These are phyloP conservation scores for Platanus orientalis DNA, from an alignment of 164 flowering plant genomes.

Conservation along the genomic window DNA sequence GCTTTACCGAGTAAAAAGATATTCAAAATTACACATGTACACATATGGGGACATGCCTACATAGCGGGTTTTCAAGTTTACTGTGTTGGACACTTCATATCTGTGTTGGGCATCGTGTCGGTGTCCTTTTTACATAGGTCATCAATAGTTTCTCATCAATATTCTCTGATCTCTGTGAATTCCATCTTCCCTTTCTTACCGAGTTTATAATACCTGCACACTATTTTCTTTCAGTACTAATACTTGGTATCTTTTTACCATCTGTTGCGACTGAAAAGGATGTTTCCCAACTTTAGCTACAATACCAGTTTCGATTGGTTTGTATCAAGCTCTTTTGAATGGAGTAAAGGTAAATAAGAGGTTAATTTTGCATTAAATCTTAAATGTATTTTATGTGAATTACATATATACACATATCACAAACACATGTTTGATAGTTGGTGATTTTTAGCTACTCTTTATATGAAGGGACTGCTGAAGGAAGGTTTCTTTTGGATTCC, in stretches of 20 bases:
- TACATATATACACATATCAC: no score
- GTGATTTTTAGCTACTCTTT: conserved; percentile 7
- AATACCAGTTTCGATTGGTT: conserved; percentile 95
- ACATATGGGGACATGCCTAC: no score
- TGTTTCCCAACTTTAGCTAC: conserved; percentile 97
- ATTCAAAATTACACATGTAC: no score
- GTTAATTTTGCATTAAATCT: neutral
- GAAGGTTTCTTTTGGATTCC: conserved; percentile 99
- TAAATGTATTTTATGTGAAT: no score
- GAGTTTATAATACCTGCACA: neutral
- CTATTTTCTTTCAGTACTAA: no score
- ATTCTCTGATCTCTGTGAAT: no score
- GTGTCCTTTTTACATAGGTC: no score
- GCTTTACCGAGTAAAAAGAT: no score
- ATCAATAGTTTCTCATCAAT: no score
- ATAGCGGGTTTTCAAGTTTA: no score
- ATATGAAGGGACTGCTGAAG: conserved; percentile 77
- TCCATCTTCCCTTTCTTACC: neutral
- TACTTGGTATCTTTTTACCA: neutral
- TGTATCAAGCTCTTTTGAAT: conserved; percentile 97
- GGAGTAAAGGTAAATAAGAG: conserved; percentile 71
- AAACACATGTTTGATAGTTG: neutral
- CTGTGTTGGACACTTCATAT: no score
- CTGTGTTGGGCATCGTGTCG: no score
- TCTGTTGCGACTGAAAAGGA: conserved; percentile 38